These are phyloP conservation scores for Aspergillus flavus DNA, from an alignment of 2,329 filamentous ascomycete genomes.

Conservation along the genomic window DNA sequence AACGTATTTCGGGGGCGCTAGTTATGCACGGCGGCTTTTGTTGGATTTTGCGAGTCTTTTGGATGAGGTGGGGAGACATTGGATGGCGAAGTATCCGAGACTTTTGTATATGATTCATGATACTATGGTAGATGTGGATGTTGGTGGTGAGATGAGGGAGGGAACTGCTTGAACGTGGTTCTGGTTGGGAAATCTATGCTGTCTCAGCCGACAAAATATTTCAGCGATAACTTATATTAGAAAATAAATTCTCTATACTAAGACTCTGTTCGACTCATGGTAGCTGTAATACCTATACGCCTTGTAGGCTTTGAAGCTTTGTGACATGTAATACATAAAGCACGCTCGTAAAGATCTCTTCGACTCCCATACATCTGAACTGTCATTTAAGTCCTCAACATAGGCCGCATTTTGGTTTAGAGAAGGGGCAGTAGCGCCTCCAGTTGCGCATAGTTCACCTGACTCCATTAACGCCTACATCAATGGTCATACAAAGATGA, in stretches of 20 bases:
- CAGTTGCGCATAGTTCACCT: not conserved
- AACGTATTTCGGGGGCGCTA: not conserved
- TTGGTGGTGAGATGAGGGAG: not conserved
- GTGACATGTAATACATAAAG: too few species aligned
- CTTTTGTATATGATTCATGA: slow-evolving; percentile 5
- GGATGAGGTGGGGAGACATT: not conserved
- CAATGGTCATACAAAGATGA: too few species aligned
- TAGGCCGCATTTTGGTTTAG: too few species aligned
- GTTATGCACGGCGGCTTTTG: not conserved
- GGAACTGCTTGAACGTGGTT: not conserved
- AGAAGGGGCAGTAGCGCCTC: too few species aligned
- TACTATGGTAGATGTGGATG: not conserved
- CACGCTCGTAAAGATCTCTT: too few species aligned
- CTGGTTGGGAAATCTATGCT: not conserved
- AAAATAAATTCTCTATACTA: not conserved
- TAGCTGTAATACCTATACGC: too few species aligned
- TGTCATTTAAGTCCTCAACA: too few species aligned
- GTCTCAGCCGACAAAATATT: not conserved
- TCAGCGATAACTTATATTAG: not conserved
- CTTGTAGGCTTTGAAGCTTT: too few species aligned
- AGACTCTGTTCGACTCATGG: too few species aligned
- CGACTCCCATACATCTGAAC: too few species aligned
- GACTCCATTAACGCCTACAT: not conserved
- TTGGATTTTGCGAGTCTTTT: not conserved
- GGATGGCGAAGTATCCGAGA: not conserved